Conservation (phyloP, 73 alveolate species). For the Paramecium pentaurelia region DNA sequence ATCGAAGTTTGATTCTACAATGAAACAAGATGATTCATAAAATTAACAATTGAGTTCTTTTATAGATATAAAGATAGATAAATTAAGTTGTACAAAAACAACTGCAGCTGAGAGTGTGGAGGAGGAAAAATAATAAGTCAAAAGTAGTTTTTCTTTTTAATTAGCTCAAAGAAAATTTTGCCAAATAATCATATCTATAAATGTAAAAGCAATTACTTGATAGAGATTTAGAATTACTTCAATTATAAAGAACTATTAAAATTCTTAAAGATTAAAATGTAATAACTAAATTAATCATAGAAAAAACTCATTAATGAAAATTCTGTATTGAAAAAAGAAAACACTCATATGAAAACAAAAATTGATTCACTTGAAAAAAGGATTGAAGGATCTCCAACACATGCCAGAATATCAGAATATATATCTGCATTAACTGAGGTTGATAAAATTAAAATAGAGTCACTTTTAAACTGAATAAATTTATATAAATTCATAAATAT, state of each 20-base stretch:
- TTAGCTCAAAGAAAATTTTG: not conserved
- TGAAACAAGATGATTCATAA: not conserved
- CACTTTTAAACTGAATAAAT: constrained; percentile 14
- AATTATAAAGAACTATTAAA: constrained; percentile 14
- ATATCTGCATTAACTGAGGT: not conserved
- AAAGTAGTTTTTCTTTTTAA: not conserved
- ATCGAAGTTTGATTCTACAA: not conserved
- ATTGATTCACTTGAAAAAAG: not conserved
- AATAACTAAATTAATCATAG: not conserved
- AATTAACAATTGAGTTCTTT: not conserved
- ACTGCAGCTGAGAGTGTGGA: constrained; percentile 11
- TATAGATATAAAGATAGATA: not conserved
- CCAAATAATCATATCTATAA: not conserved
- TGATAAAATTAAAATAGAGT: not conserved
- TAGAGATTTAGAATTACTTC: not conserved
- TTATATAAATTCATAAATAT: not conserved
- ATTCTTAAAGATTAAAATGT: constrained; percentile 25
- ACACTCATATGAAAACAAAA: not conserved
- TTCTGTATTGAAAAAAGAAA: not conserved
- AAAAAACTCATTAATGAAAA: not conserved
- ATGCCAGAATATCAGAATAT: not conserved
- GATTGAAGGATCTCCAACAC: not conserved
- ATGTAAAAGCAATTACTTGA: not conserved
- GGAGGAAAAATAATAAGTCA: not conserved
- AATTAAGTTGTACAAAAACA: constrained; percentile 15